phyloP scores from a whole-genome alignment of 306 rosid species.

The Trifolium dubium region DNA sequence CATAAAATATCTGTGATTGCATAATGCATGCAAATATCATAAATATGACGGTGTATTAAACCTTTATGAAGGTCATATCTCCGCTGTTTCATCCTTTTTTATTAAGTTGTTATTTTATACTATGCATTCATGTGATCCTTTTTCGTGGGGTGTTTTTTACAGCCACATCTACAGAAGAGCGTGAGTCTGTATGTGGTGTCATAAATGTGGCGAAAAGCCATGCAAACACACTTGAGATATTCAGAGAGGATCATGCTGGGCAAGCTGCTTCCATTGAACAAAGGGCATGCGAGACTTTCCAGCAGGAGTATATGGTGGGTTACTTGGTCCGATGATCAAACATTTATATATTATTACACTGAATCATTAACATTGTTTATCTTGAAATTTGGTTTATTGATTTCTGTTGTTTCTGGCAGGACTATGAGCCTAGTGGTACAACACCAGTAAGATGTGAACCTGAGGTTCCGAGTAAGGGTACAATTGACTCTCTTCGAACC shows the following conservation, averaged over 20 bases:
- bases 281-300: conserved; percentile 65
- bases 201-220: conserved; percentile 57
- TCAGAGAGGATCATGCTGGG: conserved; percentile 66
- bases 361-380: background rate
- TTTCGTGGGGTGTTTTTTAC: conserved; percentile 36
- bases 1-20: background rate
- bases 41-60: background rate
- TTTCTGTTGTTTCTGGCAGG: conserved; percentile 54
- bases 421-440: conserved; percentile 83
- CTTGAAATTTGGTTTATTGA: conserved; percentile 7
- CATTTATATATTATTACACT: background rate
- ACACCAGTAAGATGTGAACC: conserved; percentile 72
- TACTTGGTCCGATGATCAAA: conserved; percentile 9
- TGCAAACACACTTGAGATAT: conserved; percentile 56
- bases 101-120: background rate
- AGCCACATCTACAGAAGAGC: conserved; percentile 63
- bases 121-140: conserved; percentile 21
- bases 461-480: conserved; percentile 73
- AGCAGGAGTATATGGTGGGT: conserved; percentile 64
- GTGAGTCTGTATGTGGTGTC: conserved; percentile 55
- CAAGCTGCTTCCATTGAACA: conserved; percentile 69
- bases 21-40: background rate
- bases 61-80: background rate
- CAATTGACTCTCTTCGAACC: conserved; percentile 85
- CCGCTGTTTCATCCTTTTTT: background rate